Base-by-base conservation (phyloP, 768 basidiomycete species). In the Candolleomyces eurysporus region DNA sequence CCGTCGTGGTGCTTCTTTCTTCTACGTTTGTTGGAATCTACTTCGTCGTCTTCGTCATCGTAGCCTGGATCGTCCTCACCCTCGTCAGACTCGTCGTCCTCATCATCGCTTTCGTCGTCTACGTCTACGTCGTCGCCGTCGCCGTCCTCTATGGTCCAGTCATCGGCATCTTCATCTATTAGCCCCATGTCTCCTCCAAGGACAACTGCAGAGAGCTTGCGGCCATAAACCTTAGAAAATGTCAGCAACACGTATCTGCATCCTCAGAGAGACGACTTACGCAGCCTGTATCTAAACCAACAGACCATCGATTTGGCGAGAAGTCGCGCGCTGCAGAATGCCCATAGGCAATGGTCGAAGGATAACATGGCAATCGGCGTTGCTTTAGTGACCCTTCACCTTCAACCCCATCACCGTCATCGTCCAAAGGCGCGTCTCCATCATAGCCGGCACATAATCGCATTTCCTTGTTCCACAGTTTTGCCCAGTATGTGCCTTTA, bases 241-340 rank as follows among this genome's bases (percentile, higher is more conserved):
- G 43, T 9, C 42, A 61, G 55, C 10, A 22, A 42, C 13, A 39
- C 3, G 48, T 21, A 40, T 14, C 31, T 22, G n/a, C 8, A 30
- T 17, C 50, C 42, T 26, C 30, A 19, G 48, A 36, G 43, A 40
- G 26, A 42, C 48, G n/a, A 78, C 87, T 71, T 70, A 94, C 91
- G 68, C 94, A 96, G 11, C 92, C 95, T 0, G 90, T 82, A 71
- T 98, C 96, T 39, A 96, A 73, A 1, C 96, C 96, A 62, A 94
- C 76, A 3, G 88, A 85, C 89, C 90, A 96, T 21, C 90, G 80
- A 63, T 90, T 88, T 65, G 94, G 72, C 70, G 95, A 92, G 13
- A 97, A 78, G 13, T 91, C 92, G 30, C 91, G 80, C 3, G 82
- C 77, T 5, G 95, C 94, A 8, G 87, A 82, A 68, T 97, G 96